A percentile compares a stretch with the other conserved stretches of the same genome.
Conservation (phyloP, 129 eudicot genomes). For the Arctium lappa region DNA sequence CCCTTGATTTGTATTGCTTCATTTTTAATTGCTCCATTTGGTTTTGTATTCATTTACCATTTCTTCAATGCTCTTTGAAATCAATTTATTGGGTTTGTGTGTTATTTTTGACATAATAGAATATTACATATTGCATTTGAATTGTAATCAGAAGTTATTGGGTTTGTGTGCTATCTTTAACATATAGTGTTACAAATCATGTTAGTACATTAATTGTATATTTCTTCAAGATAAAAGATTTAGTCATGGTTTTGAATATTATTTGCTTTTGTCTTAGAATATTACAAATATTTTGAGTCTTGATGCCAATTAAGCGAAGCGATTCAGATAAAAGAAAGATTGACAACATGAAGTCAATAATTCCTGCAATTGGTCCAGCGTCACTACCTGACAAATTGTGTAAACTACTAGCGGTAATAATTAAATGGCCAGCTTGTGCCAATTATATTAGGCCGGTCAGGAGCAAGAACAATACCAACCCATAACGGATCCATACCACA, state of each 20-base stretch:
- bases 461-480: too few species aligned
- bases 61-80: neutral
- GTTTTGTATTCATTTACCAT: neutral
- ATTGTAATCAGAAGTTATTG: neutral
- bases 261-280: too few species aligned
- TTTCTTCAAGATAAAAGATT: neutral
- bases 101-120: too few species aligned
- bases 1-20: neutral
- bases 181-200: neutral
- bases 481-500: neutral
- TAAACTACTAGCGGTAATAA: too few species aligned
- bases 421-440: too few species aligned
- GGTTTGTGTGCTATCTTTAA: neutral
- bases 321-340: neutral
- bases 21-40: neutral
- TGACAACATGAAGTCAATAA: neutral
- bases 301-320: neutral
- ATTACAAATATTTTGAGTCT: neutral
- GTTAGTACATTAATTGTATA: too few species aligned
- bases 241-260: neutral
- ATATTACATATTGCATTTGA: neutral
- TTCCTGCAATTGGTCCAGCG: too few species aligned
- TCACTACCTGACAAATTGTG: too few species aligned
- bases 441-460: too few species aligned
- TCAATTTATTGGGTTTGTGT: neutral